Percentiles rank a stretch among this genome's conserved stretches.
Evolutionary conservation across 2,329 filamentous ascomycete genomes (phyloP).

Genomic region (Macrophomina pseudophaseolina): DNA sequence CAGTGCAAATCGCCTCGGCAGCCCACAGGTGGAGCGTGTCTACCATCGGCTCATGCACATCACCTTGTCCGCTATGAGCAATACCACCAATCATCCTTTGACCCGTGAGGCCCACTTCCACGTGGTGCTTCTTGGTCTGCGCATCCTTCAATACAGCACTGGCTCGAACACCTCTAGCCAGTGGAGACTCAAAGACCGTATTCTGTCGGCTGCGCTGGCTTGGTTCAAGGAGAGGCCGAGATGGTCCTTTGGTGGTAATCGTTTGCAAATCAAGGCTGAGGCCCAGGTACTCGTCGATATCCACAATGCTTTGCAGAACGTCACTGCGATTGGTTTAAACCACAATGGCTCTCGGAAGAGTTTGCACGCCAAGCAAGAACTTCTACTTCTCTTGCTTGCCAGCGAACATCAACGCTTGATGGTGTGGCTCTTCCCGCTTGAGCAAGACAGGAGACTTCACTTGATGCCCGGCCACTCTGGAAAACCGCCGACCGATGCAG

Average conservation of each 20-base stretch:
- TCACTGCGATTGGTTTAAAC: constrained; percentile 63
- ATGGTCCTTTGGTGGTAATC: constrained; percentile 96
- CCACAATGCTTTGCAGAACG: constrained; percentile 66
- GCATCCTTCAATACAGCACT: constrained; percentile 74
- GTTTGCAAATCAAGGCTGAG: constrained; percentile 92
- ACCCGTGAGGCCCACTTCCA: constrained; percentile 92
- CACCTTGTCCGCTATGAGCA: constrained; percentile 76
- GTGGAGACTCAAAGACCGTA: constrained; percentile 86
- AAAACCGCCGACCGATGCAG: constrained; percentile 50
- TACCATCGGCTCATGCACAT: constrained; percentile 81
- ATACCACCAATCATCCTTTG: constrained; percentile 78
- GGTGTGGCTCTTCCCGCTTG: constrained; percentile 88
- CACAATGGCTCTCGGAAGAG: constrained; percentile 62
- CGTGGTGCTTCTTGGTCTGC: constrained; percentile 80
- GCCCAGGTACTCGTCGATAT: constrained; percentile 81
- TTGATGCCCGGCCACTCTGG: constrained; percentile 51
- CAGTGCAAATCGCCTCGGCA: constrained; percentile 87
- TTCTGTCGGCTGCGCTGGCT: constrained; percentile 80
- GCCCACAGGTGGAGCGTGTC: constrained; percentile 76
- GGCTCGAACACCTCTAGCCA: constrained; percentile 67
- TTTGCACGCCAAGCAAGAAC: constrained; percentile 77
- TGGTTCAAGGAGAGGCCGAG: constrained; percentile 73
- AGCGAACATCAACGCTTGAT: constrained; percentile 82
- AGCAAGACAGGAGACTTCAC: constrained; percentile 63
- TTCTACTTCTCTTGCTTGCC: constrained; percentile 80